Percentiles rank a stretch among this genome's conserved stretches.
Evolutionary conservation across 169 alveolate genomes (phyloP).

Genomic region (Plasmodium vivax): DNA sequence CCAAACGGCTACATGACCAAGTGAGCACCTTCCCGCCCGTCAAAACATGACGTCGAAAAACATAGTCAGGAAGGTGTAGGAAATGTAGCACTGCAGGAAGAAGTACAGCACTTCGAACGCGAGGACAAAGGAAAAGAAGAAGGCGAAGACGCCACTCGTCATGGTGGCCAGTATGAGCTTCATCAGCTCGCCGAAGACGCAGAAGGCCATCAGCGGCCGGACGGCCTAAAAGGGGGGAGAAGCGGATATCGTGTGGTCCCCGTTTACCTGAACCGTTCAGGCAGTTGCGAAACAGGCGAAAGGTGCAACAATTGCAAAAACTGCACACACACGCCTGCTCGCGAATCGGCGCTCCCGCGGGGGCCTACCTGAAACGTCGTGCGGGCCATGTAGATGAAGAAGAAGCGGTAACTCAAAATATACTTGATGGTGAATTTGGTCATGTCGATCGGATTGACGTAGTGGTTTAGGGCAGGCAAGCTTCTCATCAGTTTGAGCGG

Average conservation of each 20-base stretch:
- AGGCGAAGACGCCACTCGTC: conserved; percentile 88
- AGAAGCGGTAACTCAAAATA: conserved; percentile 85
- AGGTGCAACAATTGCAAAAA: neutral
- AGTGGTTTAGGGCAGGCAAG: conserved; percentile 63
- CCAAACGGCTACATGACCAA: neutral
- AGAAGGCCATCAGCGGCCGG: conserved; percentile 90
- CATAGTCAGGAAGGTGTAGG: conserved; percentile 91
- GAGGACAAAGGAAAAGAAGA: conserved; percentile 88
- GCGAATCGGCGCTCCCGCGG: neutral
- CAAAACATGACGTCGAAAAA: conserved; percentile 91
- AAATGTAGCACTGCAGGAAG: conserved; percentile 90
- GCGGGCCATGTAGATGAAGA: conserved; percentile 90
- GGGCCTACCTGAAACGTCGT: conserved; percentile 88
- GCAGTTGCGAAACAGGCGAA: neutral
- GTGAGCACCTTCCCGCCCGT: neutral
- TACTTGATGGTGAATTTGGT: conserved; percentile 83
- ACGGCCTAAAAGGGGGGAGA: conserved; percentile 81
- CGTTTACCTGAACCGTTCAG: neutral
- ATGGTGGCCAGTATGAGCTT: conserved; percentile 87
- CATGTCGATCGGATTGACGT: conserved; percentile 82
- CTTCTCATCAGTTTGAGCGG: conserved; percentile 52
- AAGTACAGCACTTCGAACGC: conserved; percentile 91
- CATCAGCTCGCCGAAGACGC: conserved; percentile 91
- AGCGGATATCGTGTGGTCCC: neutral
- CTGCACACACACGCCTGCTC: neutral